phyloP scores from a whole-genome alignment of 805 yeast species.

The Tetrapisispora arboricola region DNA sequence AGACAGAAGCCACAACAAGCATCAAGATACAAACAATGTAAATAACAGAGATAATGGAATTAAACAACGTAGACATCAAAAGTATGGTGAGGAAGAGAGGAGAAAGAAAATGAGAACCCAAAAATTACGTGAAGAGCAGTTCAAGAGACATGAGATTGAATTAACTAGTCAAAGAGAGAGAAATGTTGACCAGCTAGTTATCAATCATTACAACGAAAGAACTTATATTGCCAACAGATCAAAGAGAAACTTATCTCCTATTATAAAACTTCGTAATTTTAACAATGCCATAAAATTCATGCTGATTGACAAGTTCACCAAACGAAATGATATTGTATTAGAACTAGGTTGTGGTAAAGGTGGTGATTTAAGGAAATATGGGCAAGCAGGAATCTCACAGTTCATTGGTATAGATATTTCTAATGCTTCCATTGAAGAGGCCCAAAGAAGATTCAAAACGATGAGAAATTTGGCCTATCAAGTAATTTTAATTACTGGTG shows the following conservation, averaged over 20 bases:
- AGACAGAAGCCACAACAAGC: neutral
- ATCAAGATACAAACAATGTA: neutral
- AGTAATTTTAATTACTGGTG: conserved; percentile 84
- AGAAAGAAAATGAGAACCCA: conserved; percentile 26
- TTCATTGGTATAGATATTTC: conserved; percentile 90
- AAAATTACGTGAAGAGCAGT: conserved; percentile 25
- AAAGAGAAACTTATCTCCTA: conserved; percentile 66
- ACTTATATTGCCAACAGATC: conserved; percentile 55
- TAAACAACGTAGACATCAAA: conserved; percentile 13
- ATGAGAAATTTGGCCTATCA: conserved; percentile 55
- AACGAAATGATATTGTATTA: conserved; percentile 46
- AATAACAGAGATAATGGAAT: neutral
- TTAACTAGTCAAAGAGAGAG: conserved; percentile 30
- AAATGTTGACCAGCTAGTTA: conserved; percentile 55
- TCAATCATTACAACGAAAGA: conserved; percentile 78
- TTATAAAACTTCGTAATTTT: conserved; percentile 76
- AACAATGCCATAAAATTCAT: conserved; percentile 88
- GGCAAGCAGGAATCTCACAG: conserved; percentile 57
- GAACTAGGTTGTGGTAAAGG: conserved; percentile 98
- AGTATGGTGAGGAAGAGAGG: conserved; percentile 27
- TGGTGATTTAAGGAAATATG: conserved; percentile 90
- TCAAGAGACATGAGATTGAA: conserved; percentile 28
- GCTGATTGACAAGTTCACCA: conserved; percentile 59
- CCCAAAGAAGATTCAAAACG: conserved; percentile 56
- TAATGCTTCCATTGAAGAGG: conserved; percentile 78